Conservation (phyloP, 2,329 filamentous ascomycete genomes). For the Fusarium odoratissimum region DNA sequence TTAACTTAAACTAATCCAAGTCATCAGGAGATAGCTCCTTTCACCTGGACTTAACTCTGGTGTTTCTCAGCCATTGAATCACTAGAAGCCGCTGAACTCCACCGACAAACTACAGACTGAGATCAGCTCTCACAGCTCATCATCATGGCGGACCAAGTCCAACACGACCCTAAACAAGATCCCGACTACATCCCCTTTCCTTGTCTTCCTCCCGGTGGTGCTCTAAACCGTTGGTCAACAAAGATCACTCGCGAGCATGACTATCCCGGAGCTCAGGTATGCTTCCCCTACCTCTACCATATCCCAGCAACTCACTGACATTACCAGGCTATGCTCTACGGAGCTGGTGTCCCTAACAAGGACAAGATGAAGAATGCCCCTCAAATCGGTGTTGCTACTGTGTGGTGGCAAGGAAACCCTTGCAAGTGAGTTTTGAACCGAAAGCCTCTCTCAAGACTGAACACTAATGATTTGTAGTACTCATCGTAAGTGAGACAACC, state of each 20-base stretch:
- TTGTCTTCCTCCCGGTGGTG: slow-evolving; percentile 61
- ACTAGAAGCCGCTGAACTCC: not conserved
- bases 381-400: slow-evolving; percentile 89
- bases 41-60: not conserved
- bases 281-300: slow-evolving; percentile 8
- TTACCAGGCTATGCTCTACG: slow-evolving; percentile 89
- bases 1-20: not conserved
- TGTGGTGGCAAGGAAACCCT: slow-evolving; percentile 98
- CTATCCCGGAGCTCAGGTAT: slow-evolving; percentile 88
- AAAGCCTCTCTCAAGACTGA: not conserved
- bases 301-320: not conserved
- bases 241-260: slow-evolving; percentile 87
- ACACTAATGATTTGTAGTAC: slow-evolving; percentile 48
- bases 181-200: slow-evolving; percentile 66
- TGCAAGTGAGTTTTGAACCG: slow-evolving; percentile 77
- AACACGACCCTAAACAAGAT: slow-evolving; percentile 59
- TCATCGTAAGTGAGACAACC: slow-evolving; percentile 52
- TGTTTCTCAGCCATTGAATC: not conserved
- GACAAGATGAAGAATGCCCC: slow-evolving; percentile 90
- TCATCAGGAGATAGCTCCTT: not conserved
- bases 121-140: not conserved
- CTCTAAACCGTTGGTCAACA: slow-evolving; percentile 87
- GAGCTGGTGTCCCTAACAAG: slow-evolving; percentile 84
- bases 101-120: not conserved
- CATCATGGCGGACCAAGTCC: slow-evolving; percentile 46